phyloP scores from a whole-genome alignment of 192 early-diverging fungal species.

The Coemansia sp. region DNA sequence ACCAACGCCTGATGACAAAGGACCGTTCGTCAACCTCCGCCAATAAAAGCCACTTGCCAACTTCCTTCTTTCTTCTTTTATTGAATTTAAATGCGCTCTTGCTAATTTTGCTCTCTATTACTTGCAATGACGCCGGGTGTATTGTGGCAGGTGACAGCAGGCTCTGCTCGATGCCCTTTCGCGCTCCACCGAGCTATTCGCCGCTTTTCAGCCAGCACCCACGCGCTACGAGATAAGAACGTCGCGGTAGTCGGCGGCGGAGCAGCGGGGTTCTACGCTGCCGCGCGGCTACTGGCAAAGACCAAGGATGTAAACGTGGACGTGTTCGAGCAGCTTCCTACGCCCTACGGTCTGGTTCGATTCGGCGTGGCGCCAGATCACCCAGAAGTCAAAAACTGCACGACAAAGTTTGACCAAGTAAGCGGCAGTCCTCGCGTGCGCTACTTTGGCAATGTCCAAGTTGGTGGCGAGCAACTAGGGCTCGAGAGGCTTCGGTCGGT shows the following conservation, averaged over 20 bases:
- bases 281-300: constrained; percentile 74
- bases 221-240: not conserved
- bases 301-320: constrained; percentile 61
- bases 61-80: too few species aligned
- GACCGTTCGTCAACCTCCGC: too few species aligned
- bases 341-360: constrained; percentile 89
- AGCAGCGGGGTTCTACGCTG: constrained; percentile 92
- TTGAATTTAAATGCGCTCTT: too few species aligned
- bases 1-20: too few species aligned
- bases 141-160: not conserved
- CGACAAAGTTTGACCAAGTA: constrained; percentile 83
- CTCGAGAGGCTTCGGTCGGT: constrained; percentile 57
- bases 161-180: too few species aligned
- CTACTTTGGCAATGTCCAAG: constrained; percentile 80
- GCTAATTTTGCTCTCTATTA: too few species aligned
- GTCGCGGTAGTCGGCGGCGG: constrained; percentile 79
- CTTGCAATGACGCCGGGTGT: too few species aligned
- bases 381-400: constrained; percentile 88
- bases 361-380: constrained; percentile 98
- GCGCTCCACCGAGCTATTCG: too few species aligned
- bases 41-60: too few species aligned
- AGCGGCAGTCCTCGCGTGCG: constrained; percentile 67
- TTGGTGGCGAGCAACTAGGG: constrained; percentile 62
- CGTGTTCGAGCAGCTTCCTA: constrained; percentile 83
- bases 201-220: not conserved